phyloP scores from a whole-genome alignment of 2,329 filamentous ascomycete species.

The Arachnopeziza araneosa region DNA sequence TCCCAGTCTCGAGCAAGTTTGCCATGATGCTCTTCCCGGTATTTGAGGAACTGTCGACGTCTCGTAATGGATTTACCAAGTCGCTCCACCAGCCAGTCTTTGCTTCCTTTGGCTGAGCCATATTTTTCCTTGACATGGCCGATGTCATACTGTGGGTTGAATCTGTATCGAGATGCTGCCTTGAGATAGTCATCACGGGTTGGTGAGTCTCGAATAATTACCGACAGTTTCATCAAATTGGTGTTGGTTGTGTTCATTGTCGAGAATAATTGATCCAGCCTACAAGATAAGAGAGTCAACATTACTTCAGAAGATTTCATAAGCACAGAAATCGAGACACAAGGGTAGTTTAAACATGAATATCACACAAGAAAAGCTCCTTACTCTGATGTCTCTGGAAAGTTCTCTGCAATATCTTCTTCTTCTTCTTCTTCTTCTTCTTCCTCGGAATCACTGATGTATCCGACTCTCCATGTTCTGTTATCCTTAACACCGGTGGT shows the following conservation, averaged over 20 bases:
- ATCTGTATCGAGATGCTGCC: constrained; percentile 18
- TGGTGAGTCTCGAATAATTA: constrained; percentile 21
- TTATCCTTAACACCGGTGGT: constrained; percentile 14
- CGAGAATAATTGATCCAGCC: constrained; percentile 16
- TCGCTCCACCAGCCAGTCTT: constrained; percentile 21
- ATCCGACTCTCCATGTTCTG: constrained; percentile 14
- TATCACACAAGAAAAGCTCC: neutral
- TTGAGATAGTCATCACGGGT: constrained; percentile 23
- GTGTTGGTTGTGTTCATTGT: constrained; percentile 17
- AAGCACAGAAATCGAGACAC: too few species aligned
- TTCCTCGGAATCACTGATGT: constrained; percentile 16
- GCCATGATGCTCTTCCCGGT: constrained; percentile 27
- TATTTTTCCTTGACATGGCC: constrained; percentile 23
- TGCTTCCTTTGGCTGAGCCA: constrained; percentile 9
- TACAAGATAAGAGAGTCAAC: neutral
- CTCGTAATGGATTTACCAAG: constrained; percentile 30
- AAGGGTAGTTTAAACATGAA: neutral
- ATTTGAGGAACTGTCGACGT: constrained; percentile 29
- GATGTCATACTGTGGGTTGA: constrained; percentile 15
- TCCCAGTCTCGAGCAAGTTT: constrained; percentile 18
- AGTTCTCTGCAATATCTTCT: neutral
- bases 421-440: constrained; percentile 2
- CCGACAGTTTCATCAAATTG: constrained; percentile 23
- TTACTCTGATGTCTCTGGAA: constrained; percentile 15
- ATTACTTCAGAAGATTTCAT: neutral